phyloP scores from a whole-genome alignment of 2,329 filamentous ascomycete genomes.

The Beauveria sp. region DNA sequence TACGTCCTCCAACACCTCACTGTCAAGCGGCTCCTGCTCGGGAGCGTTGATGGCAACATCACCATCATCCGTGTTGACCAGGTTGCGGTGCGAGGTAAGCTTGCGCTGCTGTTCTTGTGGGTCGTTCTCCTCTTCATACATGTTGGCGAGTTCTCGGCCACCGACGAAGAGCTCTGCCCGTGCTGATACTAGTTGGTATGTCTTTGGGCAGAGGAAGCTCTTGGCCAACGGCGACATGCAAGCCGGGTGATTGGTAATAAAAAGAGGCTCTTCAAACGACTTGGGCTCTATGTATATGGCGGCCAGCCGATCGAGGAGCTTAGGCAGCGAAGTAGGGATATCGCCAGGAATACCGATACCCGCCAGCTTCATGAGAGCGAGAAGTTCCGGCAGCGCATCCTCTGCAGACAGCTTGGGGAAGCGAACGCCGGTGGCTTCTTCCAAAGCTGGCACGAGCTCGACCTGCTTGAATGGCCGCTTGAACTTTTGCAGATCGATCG shows the following conservation, averaged over 20 bases:
- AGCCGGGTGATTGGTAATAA: constrained; percentile 83
- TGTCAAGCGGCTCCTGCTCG: neutral
- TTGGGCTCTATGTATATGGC: constrained; percentile 69
- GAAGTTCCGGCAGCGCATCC: constrained; percentile 52
- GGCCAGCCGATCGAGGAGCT: constrained; percentile 75
- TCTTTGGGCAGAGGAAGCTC: constrained; percentile 63
- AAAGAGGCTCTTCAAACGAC: constrained; percentile 61
- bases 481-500: constrained; percentile 41
- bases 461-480: constrained; percentile 56
- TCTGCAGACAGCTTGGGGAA: constrained; percentile 55
- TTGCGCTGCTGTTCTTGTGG: constrained; percentile 81
- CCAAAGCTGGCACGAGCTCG: constrained; percentile 76
- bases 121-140: constrained; percentile 97
- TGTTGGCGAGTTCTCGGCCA: constrained; percentile 81
- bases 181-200: constrained; percentile 67
- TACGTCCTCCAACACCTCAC: constrained; percentile 10
- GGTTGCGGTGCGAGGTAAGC: constrained; percentile 51
- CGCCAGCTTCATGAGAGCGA: constrained; percentile 46
- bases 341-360: constrained; percentile 58
- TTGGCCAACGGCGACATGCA: constrained; percentile 89
- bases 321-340: constrained; percentile 50
- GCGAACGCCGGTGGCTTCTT: constrained; percentile 55
- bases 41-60: constrained; percentile 21
- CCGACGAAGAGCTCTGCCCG: constrained; percentile 79
- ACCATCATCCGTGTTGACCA: constrained; percentile 28